Conservation (phyloP, 75 land plant genomes). For the Adiantum capillusveneris region DNA sequence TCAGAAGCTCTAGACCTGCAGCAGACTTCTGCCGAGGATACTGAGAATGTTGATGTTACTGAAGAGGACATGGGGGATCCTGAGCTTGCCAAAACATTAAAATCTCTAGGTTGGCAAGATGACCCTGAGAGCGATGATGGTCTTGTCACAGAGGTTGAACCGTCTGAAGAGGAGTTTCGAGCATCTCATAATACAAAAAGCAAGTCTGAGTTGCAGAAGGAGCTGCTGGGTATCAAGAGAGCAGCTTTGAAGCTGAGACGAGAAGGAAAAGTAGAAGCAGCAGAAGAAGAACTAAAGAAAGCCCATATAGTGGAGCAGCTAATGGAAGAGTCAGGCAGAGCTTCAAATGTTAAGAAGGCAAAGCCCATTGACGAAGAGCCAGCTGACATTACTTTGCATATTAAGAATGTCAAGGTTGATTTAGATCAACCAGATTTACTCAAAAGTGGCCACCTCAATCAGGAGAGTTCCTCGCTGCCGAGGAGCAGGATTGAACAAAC, state of each 20-base stretch:
- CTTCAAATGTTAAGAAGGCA: neutral
- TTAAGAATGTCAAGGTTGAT: no score
- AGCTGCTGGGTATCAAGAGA: conserved; percentile 66
- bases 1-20: neutral
- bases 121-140: conserved; percentile 4
- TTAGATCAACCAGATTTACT: no score
- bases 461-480: no score
- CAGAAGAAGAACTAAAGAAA: conserved; percentile 70
- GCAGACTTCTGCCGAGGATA: conserved; percentile 6
- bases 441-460: no score
- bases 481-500: no score
- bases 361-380: no score
- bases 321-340: conserved; percentile 54
- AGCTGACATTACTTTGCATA: no score
- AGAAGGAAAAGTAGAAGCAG: conserved; percentile 78
- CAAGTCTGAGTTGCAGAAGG: conserved; percentile 56
- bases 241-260: conserved; percentile 71
- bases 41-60: conserved; percentile 34
- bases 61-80: conserved; percentile 49
- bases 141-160: neutral
- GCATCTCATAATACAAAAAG: conserved; percentile 35
- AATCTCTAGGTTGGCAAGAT: conserved; percentile 32
- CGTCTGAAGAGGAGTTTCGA: conserved; percentile 1
- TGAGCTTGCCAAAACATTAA: conserved; percentile 21
- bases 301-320: conserved; percentile 63